Evolutionary conservation across 1,284 basidiomycete species (phyloP).

Genomic region (Puccinia polysora): DNA sequence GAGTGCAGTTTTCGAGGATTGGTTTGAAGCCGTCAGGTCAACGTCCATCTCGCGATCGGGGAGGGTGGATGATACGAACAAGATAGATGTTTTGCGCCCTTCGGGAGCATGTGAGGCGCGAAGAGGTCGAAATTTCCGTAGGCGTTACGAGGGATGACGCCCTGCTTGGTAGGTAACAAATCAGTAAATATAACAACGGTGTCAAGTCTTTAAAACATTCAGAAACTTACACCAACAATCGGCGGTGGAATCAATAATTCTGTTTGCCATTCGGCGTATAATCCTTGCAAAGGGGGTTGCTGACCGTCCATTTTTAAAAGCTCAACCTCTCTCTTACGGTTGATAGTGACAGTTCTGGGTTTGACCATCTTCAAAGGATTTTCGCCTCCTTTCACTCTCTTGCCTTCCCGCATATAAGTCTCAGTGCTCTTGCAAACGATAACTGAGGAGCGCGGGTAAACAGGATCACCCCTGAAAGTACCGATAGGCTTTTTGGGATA

Average conservation of each 20-base stretch:
- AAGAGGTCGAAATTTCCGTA: slow-evolving; percentile 98
- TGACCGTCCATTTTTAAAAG: slow-evolving; percentile 60
- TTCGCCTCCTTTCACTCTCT: slow-evolving; percentile 63
- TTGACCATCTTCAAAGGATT: slow-evolving; percentile 87
- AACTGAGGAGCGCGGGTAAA: slow-evolving; percentile 81
- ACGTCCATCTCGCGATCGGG: not conserved
- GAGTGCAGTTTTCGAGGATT: too few relatives aligned
- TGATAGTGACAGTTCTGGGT: slow-evolving; percentile 74
- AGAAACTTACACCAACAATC: slow-evolving; percentile 62
- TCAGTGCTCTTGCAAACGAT: slow-evolving; percentile 80
- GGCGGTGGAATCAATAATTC: slow-evolving; percentile 73
- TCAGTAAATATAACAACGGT: not conserved
- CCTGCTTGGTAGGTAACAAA: slow-evolving; percentile 57
- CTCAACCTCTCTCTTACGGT: slow-evolving; percentile 77
- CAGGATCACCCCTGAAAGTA: slow-evolving; percentile 84
- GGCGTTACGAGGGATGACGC: slow-evolving; percentile 84
- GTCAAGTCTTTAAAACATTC: not conserved
- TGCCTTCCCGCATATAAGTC: slow-evolving; percentile 88
- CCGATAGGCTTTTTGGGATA: slow-evolving; percentile 75
- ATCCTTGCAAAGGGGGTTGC: slow-evolving; percentile 70
- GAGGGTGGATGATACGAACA: slow-evolving; percentile 55
- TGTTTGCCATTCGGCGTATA: slow-evolving; percentile 84
- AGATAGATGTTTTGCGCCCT: slow-evolving; percentile 78
- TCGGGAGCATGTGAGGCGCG: slow-evolving; percentile 87
- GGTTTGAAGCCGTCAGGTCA: not conserved